Evolutionary conservation across 2,329 filamentous ascomycete genomes (phyloP), one percentile per base, ranked within the genome.

Genomic region (Fusarium neocosmosporiellum): DNA sequence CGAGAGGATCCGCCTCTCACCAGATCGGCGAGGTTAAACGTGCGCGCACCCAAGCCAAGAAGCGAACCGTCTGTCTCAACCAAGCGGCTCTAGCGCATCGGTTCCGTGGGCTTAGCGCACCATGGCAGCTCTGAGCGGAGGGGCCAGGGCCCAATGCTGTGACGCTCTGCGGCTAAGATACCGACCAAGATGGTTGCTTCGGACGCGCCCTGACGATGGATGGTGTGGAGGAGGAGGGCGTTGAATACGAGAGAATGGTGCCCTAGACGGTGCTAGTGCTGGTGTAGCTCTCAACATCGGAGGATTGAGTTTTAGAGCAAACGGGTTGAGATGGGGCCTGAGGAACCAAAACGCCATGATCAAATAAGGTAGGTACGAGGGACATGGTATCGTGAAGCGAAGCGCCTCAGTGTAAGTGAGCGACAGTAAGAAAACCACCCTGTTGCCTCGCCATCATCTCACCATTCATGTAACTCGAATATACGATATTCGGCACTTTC

Each of bases 241-340:
- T 69, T 76, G 75, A 76, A 77, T 77, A 77, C 75, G 75, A 77
- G 75, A 63, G 60, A 70, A 68, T 77, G 73, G 50, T 72, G 65
- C 63, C 46, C 53, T 67, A 43, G 60, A 59, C 3, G 24, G 43
- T 27, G 29, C 18, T 50, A 50, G 46, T n/a, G 46, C 46, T 50
- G 18, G 24, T 50, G 46, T n/a, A 48, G 24, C 60, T 50, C 46
- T 50, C 46, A 50, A 50, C 46, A 50, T 50, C 46, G 46, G 37
- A 39, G 46, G 29, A 65, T 73, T 72, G 59, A 62, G 55, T 71
- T 70, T 62, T 69, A 61, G 48, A 63, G 66, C 39, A 48, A 59
- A 61, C 61, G 62, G 66, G 46, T 14, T 50, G 46, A 50, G 46
- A 50, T 63, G 59, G 62, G 53, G 70, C 66, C 67, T 73, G 59